phyloP scores from a whole-genome alignment of 2,329 filamentous ascomycete species.

The Neofusicoccum sp. region DNA sequence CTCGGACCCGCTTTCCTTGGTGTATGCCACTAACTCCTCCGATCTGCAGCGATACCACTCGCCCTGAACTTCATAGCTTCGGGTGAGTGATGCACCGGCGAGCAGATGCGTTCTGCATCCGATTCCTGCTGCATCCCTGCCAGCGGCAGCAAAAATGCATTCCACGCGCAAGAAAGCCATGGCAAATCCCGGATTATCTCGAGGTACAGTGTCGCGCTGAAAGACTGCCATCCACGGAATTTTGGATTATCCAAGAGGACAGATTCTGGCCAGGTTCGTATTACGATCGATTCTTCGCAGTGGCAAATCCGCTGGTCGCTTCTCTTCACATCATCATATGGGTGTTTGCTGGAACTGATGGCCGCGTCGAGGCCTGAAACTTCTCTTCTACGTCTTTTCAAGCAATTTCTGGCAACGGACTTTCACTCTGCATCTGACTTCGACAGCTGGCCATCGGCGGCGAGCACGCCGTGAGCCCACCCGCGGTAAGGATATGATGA shows the following conservation, averaged over 20 bases:
- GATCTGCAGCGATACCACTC: slow-evolving; percentile 66
- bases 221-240: background rate
- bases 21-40: background rate
- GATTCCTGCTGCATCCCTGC: background rate
- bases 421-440: background rate
- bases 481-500: background rate
- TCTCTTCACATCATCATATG: background rate
- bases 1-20: background rate
- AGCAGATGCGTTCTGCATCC: background rate
- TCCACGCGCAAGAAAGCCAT: background rate
- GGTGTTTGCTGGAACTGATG: background rate
- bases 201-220: background rate
- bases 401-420: background rate
- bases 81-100: slow-evolving; percentile 63
- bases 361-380: background rate
- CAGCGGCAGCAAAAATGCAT: slow-evolving; percentile 8
- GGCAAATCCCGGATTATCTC: background rate
- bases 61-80: slow-evolving; percentile 88
- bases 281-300: slow-evolving; percentile 18
- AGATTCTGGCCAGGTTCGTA: slow-evolving; percentile 15
- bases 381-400: background rate
- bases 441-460: background rate
- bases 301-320: background rate
- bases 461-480: background rate
- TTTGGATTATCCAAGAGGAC: background rate